phyloP scores from a whole-genome alignment of 441 rosid species.

The Bocquillonia castaneifolia region DNA sequence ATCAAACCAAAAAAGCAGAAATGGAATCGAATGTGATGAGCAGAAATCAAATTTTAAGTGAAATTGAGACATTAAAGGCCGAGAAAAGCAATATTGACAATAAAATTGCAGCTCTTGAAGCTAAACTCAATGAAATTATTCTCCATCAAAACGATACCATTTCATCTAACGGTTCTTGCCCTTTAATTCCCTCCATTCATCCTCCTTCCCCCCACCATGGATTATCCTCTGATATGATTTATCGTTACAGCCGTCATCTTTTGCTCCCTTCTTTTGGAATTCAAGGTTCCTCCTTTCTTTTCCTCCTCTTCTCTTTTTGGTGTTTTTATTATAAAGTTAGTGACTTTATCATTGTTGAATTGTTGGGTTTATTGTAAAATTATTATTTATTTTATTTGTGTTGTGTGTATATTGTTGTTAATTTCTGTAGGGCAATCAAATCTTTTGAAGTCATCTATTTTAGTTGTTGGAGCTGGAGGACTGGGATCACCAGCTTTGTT shows the following conservation, averaged over 20 bases:
- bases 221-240: conserved; percentile 55
- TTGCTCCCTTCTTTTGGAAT: conserved; percentile 86
- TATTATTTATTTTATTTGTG: not conserved
- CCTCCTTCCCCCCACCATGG: conserved; percentile 46
- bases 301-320: not conserved
- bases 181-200: conserved; percentile 24
- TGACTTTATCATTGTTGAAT: not conserved
- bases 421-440: conserved; percentile 58
- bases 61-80: conserved; percentile 48
- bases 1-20: no score
- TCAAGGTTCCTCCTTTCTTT: conserved; percentile 42
- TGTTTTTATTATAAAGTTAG: not conserved
- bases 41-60: conserved; percentile 36
- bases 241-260: conserved; percentile 90
- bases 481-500: conserved; percentile 85
- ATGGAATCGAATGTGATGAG: conserved; percentile 45
- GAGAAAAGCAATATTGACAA: conserved; percentile 48
- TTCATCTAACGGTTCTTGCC: conserved; percentile 28
- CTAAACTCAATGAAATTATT: conserved; percentile 46
- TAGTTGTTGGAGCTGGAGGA: conserved; percentile 96
- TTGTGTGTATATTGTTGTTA: not conserved
- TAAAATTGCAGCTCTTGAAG: conserved; percentile 59
- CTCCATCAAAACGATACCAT: conserved; percentile 24
- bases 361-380: not conserved
- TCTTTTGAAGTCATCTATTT: conserved; percentile 69